A percentile compares a stretch with the other conserved stretches of the same genome.
Evolutionary conservation across 2,329 filamentous ascomycete species (phyloP).

Genomic region (Ceratocystis huliohia): DNA sequence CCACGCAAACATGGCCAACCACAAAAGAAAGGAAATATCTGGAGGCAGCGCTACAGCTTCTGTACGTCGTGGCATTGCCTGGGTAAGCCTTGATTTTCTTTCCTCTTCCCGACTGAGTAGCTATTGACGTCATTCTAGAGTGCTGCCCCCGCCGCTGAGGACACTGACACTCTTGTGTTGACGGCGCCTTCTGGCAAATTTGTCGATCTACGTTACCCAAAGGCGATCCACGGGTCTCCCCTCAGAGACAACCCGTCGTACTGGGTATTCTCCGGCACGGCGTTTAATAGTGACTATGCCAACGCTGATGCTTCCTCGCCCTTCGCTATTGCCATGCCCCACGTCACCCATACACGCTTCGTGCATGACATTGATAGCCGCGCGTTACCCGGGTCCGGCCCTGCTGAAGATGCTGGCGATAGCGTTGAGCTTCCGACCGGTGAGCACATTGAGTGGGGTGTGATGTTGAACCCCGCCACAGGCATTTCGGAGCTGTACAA

Average conservation of each 20-base stretch:
- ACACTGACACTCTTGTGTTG: constrained; percentile 42
- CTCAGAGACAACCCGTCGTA: neutral
- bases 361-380: constrained; percentile 50
- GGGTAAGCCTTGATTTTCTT: constrained; percentile 8
- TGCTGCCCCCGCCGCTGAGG: constrained; percentile 9
- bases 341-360: constrained; percentile 31
- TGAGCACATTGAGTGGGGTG: constrained; percentile 42
- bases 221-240: neutral
- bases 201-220: constrained; percentile 46
- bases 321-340: neutral
- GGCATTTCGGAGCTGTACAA: constrained; percentile 45
- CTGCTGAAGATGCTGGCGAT: constrained; percentile 40
- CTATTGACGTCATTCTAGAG: constrained; percentile 4
- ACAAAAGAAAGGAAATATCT: constrained; percentile 9
- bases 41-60: constrained; percentile 12
- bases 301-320: neutral
- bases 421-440: constrained; percentile 35
- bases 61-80: constrained; percentile 16
- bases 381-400: constrained; percentile 29
- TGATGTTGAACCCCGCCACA: constrained; percentile 46
- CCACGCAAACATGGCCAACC: neutral
- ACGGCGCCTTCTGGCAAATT: constrained; percentile 46
- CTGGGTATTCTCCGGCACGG: constrained; percentile 15
- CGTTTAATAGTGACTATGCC: neutral
- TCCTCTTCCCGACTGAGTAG: neutral